Evolutionary conservation across 495 filamentous ascomycete species (phyloP).

Genomic region (Baudoinia panamericana): DNA sequence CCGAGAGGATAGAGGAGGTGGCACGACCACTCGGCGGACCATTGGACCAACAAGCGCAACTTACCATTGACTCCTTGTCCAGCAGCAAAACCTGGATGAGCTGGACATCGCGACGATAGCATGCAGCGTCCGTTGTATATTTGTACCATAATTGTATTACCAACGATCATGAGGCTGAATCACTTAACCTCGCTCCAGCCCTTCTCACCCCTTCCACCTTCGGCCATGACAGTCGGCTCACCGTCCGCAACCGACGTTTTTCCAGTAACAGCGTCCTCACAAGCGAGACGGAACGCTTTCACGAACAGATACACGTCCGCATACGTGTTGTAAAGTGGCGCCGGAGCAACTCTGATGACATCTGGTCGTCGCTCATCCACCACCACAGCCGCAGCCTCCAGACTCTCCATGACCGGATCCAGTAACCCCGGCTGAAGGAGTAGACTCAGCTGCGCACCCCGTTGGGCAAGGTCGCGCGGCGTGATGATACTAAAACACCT

Average conservation of each 20-base stretch:
- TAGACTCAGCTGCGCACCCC: conserved; percentile 82
- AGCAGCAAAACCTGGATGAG: conserved; percentile 20
- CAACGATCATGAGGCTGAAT: background rate
- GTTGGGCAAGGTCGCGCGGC: conserved; percentile 51
- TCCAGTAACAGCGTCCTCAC: conserved; percentile 12
- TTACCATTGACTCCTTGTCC: conserved; percentile 2
- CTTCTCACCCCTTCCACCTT: conserved; percentile 17
- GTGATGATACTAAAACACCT: conserved; percentile 67
- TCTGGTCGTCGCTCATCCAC: conserved; percentile 83
- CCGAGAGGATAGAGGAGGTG: conserved; percentile 15
- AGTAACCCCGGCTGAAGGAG: conserved; percentile 53
- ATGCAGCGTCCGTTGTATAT: background rate
- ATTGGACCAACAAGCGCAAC: conserved; percentile 22
- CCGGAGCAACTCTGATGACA: conserved; percentile 83
- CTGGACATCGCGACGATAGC: conserved; percentile 20
- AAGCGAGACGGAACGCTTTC: conserved; percentile 43
- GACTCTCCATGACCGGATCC: conserved; percentile 48
- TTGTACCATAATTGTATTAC: conserved; percentile 9
- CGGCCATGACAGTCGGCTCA: conserved; percentile 18
- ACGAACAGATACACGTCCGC: conserved; percentile 68
- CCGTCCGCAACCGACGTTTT: background rate
- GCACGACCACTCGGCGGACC: conserved; percentile 16
- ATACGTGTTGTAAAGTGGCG: conserved; percentile 80
- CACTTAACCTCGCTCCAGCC: conserved; percentile 25
- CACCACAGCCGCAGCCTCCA: conserved; percentile 61